Conservation (phyloP, 495 filamentous ascomycete species). For the Annulohypoxylon maeteangense region DNA sequence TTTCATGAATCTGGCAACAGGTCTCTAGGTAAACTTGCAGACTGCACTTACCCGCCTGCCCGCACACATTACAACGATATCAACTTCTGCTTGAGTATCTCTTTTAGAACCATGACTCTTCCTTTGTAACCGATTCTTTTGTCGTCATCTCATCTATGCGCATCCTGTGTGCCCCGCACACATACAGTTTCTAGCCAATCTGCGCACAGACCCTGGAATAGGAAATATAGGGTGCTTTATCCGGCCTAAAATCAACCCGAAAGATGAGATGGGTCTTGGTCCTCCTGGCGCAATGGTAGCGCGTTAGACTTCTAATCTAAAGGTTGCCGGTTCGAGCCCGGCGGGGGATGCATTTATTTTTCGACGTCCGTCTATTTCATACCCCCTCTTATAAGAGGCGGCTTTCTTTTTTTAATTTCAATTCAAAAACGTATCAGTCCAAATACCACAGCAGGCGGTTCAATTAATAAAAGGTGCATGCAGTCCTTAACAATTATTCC, state of each 20-base stretch:
- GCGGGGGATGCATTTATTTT: neutral
- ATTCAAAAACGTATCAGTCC: too few relatives aligned
- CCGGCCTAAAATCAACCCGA: neutral
- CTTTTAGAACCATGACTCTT: too few relatives aligned
- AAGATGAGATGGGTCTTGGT: neutral
- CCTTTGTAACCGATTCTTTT: too few relatives aligned
- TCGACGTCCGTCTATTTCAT: neutral
- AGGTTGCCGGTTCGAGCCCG: constrained; percentile 12
- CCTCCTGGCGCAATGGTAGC: constrained; percentile 8
- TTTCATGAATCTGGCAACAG: neutral
- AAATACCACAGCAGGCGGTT: too few relatives aligned
- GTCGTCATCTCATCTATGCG: too few relatives aligned
- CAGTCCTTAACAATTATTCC: too few relatives aligned
- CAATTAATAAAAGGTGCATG: too few relatives aligned
- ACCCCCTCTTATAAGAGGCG: neutral
- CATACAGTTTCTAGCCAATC: neutral
- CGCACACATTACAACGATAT: too few relatives aligned
- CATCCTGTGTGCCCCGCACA: too few relatives aligned
- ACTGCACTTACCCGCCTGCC: too few relatives aligned
- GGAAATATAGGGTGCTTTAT: neutral
- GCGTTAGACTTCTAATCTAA: constrained; percentile 12
- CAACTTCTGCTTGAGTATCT: too few relatives aligned
- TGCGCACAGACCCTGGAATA: neutral
- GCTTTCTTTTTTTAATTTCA: neutral
- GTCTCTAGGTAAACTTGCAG: too few relatives aligned